These are phyloP conservation scores for Paraphoma chrysanthemicola DNA, from an alignment of 2,329 filamentous ascomycete species.

Conservation along the genomic window DNA sequence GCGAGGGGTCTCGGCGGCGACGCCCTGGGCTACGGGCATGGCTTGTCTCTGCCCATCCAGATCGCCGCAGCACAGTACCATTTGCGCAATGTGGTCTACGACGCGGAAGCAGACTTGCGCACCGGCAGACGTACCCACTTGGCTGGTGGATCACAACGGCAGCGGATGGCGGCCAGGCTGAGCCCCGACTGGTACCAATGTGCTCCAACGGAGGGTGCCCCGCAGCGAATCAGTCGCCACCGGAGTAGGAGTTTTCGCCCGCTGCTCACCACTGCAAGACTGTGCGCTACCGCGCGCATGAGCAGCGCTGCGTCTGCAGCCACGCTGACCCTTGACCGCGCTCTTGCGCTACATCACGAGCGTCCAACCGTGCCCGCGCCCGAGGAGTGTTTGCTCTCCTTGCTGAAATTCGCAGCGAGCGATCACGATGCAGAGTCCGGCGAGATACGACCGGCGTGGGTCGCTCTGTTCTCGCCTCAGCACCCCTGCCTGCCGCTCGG, in stretches of 20 bases:
- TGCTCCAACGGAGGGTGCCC: conserved; percentile 18
- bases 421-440: background rate
- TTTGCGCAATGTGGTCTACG: background rate
- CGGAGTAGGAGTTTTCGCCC: conserved; percentile 1
- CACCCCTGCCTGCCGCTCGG: conserved; percentile 11
- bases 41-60: background rate
- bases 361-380: background rate
- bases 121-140: background rate
- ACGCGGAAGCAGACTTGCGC: conserved; percentile 3
- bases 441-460: conserved; percentile 5
- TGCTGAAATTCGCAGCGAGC: background rate
- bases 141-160: conserved; percentile 3
- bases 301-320: background rate
- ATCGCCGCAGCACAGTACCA: background rate
- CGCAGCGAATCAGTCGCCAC: conserved; percentile 22
- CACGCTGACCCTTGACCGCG: background rate
- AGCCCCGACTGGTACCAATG: conserved; percentile 15
- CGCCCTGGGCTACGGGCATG: background rate
- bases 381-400: background rate
- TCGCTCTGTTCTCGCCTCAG: conserved; percentile 2
- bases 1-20: background rate
- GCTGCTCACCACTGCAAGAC: background rate
- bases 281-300: background rate
- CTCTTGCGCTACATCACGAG: background rate
- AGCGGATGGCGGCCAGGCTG: conserved; percentile 12